Evolutionary conservation across 306 rosid species (phyloP), one percentile per base, ranked within the genome.

Genomic region (Luffa acutangula): DNA sequence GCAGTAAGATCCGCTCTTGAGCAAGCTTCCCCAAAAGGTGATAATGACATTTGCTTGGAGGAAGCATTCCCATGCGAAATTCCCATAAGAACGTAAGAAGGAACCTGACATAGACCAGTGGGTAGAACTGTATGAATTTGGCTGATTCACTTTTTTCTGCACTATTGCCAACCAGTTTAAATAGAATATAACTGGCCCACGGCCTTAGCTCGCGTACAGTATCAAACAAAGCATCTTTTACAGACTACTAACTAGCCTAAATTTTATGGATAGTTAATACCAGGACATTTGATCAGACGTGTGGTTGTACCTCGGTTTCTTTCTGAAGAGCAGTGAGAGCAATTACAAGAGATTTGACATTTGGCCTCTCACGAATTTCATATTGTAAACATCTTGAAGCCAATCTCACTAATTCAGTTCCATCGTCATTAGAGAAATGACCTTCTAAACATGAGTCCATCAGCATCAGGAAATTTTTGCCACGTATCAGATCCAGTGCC

Each of bases 1-100:
- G 97, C 98, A 37, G 98, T 96, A 21, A 93, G 93, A 87, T 96
- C 99, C 84, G 91, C 80, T 88, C 97, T 89, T 25, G 90, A 93
- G 88, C 94, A 93, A 83, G 99, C 99, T 51, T 90, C 97, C 74
- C 91, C 99, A 45, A 96, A 85, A 82, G 98, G 91, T 54, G 98
- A 91, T 80, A 96, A 80, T 1, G 79, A 49, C 66, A 86, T 72
- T 89, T 93, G 89, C 84, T 89, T 91, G 80, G 87, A 75, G 62
- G 89, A 77, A 57, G 42, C 81, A 79, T 82, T 85, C 86, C 85
- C 85, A 65, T 89, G 91, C 3, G 91, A 87, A 87, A 96, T 85
- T 42, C 97, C 97, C 94, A 96, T 80, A 79, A 93, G 88, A 81
- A 81, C 87, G 77, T 85, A 62, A 33, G 99, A 93, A 1, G 86